Percentiles rank a stretch among this genome's conserved stretches.
Conservation (phyloP, 2,329 filamentous ascomycete species). For the Gaeumannomyces tritici region DNA sequence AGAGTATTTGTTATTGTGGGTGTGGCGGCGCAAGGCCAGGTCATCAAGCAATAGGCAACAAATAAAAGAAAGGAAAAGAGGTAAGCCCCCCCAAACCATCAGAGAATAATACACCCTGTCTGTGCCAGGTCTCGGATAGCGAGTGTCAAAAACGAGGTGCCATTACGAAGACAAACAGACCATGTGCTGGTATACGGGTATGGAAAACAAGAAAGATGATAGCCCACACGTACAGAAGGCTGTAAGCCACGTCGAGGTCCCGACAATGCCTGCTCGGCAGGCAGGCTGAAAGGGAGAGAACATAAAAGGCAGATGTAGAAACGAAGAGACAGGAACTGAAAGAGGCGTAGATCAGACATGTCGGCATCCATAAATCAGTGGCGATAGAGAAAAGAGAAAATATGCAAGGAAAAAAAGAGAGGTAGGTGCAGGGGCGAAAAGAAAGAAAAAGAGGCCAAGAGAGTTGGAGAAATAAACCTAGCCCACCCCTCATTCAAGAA, state of each 20-base stretch:
- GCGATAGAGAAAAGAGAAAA: background rate
- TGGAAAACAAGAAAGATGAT: background rate
- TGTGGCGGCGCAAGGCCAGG: no score
- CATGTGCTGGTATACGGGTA: background rate
- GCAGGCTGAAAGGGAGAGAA: background rate
- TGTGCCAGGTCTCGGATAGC: background rate
- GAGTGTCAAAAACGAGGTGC: background rate
- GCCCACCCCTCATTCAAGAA: background rate
- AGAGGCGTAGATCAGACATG: background rate
- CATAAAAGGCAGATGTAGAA: background rate
- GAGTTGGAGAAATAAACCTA: background rate
- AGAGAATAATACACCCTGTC: background rate
- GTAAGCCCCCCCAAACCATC: background rate
- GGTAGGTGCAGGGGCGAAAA: background rate
- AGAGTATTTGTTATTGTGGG: background rate
- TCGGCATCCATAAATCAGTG: background rate
- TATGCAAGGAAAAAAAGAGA: background rate
- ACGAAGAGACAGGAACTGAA: background rate
- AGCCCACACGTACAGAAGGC: background rate
- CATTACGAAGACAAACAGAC: background rate
- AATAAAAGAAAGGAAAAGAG: background rate
- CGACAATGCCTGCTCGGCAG: background rate
- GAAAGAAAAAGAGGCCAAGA: background rate
- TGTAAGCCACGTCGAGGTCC: no score
- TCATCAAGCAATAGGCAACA: background rate